phyloP scores from a whole-genome alignment of 2,329 filamentous ascomycete genomes.

The Neospermospora avenae region DNA sequence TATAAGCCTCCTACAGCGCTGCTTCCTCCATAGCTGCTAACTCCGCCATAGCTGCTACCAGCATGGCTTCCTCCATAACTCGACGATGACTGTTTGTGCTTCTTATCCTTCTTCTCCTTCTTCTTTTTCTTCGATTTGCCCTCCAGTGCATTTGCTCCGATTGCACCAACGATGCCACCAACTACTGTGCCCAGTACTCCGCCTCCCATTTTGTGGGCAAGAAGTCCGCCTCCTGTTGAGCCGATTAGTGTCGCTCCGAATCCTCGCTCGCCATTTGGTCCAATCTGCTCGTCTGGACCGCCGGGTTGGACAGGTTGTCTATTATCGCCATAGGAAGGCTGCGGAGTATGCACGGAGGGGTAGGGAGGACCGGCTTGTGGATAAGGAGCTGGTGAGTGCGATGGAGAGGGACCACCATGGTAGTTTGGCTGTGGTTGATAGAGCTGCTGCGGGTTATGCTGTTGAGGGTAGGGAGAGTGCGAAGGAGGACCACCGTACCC shows the following conservation, averaged over 20 bases:
- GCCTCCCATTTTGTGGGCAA: conserved; percentile 53
- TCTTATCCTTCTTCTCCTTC: conserved; percentile 33
- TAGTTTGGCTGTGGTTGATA: conserved; percentile 29
- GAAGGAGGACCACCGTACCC: conserved; percentile 17
- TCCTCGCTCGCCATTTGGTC: conserved; percentile 48
- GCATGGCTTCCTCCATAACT: neutral
- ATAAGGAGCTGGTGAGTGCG: conserved; percentile 19
- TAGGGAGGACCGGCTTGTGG: conserved; percentile 5
- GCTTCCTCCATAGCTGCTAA: neutral
- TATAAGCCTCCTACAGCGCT: conserved; percentile 23
- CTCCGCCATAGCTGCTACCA: conserved; percentile 13
- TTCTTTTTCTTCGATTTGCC: conserved; percentile 40
- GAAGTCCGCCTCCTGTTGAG: conserved; percentile 48
- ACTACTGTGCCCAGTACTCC: conserved; percentile 51
- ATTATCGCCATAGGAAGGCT: conserved; percentile 20
- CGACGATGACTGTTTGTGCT: conserved; percentile 14
- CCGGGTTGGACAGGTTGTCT: conserved; percentile 16
- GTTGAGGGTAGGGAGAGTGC: conserved; percentile 12
- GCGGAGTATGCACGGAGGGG: conserved; percentile 9
- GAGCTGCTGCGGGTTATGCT: conserved; percentile 15
- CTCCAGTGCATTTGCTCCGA: conserved; percentile 52
- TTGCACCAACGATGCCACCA: conserved; percentile 51
- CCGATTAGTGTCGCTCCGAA: conserved; percentile 53
- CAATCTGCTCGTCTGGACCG: conserved; percentile 23
- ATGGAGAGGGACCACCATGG: conserved; percentile 24